Evolutionary conservation across 139 green algal genomes (phyloP).

Genomic region (Zygnema circumcarinatum): DNA sequence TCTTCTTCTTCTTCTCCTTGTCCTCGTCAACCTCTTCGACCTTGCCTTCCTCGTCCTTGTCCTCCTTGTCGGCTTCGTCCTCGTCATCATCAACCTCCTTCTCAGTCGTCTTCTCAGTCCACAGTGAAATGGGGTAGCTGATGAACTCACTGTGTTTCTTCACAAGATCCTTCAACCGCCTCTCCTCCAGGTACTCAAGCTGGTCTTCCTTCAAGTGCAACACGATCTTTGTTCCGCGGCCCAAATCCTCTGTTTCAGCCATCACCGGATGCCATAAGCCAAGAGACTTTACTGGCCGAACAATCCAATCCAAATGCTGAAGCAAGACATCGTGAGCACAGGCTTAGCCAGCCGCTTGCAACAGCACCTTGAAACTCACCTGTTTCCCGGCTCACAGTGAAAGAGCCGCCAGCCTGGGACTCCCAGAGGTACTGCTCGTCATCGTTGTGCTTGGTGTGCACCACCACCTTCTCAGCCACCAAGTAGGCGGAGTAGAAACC

Average conservation of each 20-base stretch:
- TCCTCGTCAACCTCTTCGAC: slow-evolving; percentile 69
- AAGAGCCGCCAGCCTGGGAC: slow-evolving; percentile 97
- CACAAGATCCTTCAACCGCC: slow-evolving; percentile 96
- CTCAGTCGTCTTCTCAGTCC: slow-evolving; percentile 96
- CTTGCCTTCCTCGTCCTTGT: slow-evolving; percentile 74
- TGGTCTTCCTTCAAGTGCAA: slow-evolving; percentile 90
- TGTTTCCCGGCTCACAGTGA: slow-evolving; percentile 88
- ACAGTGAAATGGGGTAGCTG: slow-evolving; percentile 97
- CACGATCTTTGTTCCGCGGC: slow-evolving; percentile 94
- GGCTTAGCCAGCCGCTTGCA: no score
- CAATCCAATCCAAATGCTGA: no score
- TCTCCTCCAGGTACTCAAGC: slow-evolving; percentile 97
- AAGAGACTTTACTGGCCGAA: no score
- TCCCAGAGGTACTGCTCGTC: slow-evolving; percentile 99
- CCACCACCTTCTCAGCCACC: slow-evolving; percentile 86
- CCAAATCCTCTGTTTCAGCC: slow-evolving; percentile 82
- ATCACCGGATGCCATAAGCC: no score
- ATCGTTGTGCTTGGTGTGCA: slow-evolving; percentile 97
- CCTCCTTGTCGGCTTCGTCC: slow-evolving; percentile 79
- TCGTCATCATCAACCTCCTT: slow-evolving; percentile 94
- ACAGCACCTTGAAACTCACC: no score
- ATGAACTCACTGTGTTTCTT: slow-evolving; percentile 99
- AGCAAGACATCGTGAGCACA: not conserved
- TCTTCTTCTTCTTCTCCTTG: slow-evolving; percentile 75
- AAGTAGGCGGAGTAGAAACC: slow-evolving; percentile 99